Percentiles rank a stretch among this genome's conserved stretches.
These are phyloP conservation scores for Gossypium lobatum DNA, from an alignment of 441 rosid species.

Conservation along the genomic window DNA sequence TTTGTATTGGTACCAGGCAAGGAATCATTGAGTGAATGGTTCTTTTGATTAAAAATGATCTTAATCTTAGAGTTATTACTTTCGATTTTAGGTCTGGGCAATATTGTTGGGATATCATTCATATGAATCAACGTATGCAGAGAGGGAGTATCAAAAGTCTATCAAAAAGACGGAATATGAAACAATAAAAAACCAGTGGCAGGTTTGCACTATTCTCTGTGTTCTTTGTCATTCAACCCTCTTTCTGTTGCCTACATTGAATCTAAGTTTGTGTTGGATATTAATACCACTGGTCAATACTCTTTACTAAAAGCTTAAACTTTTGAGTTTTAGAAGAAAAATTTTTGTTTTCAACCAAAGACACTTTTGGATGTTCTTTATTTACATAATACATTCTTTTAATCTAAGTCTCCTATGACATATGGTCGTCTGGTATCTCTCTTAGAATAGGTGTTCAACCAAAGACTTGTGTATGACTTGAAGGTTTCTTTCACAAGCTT, in stretches of 20 bases:
- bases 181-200: constrained; percentile 84
- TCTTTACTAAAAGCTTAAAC: not conserved
- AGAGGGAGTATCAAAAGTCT: constrained; percentile 68
- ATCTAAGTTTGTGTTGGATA: not conserved
- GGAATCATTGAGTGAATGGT: constrained; percentile 1
- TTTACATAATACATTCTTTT: not conserved
- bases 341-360: not conserved
- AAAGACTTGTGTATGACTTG: not conserved
- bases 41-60: constrained; percentile 20
- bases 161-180: constrained; percentile 64
- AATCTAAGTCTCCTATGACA: not conserved
- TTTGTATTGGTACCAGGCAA: constrained; percentile 29
- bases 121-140: constrained; percentile 82
- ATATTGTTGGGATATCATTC: constrained; percentile 80
- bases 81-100: constrained; percentile 67
- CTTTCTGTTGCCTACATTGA: not conserved
- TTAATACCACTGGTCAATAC: not conserved
- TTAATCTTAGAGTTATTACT: constrained; percentile 20
- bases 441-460: not conserved
- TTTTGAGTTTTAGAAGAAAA: not conserved
- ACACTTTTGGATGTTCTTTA: not conserved
- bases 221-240: not conserved
- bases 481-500: not conserved
- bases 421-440: not conserved
- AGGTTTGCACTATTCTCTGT: constrained; percentile 41